phyloP scores from a whole-genome alignment of 768 basidiomycete genomes.

The Pleurotus giganteus region DNA sequence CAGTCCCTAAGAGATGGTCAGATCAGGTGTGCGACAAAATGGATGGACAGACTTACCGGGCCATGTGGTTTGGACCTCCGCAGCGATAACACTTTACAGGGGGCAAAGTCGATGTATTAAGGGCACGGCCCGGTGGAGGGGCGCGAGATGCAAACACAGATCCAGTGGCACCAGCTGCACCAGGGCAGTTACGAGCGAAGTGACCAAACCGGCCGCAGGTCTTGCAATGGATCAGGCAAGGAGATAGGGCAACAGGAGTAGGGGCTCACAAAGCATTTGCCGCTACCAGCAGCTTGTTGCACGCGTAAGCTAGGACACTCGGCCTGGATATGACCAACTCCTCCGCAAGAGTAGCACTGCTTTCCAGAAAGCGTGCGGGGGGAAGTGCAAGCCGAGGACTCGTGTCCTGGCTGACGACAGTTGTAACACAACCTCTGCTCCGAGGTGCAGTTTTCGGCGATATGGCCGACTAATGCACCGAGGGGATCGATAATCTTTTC shows the following conservation, averaged over 20 bases:
- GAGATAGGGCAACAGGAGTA: neutral
- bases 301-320: constrained; percentile 81
- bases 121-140: constrained; percentile 69
- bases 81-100: constrained; percentile 90
- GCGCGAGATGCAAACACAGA: constrained; percentile 61
- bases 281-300: constrained; percentile 57
- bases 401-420: constrained; percentile 92
- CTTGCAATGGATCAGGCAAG: constrained; percentile 31
- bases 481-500: constrained; percentile 12
- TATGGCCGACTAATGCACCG: constrained; percentile 71
- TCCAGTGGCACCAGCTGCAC: constrained; percentile 31
- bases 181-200: constrained; percentile 74
- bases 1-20: constrained; percentile 57
- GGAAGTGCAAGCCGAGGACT: constrained; percentile 83
- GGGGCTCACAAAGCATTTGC: constrained; percentile 79
- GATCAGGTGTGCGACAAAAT: constrained; percentile 4
- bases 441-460: constrained; percentile 89
- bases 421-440: constrained; percentile 92
- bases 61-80: constrained; percentile 86
- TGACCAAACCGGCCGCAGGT: constrained; percentile 84
- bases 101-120: constrained; percentile 75
- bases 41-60: constrained; percentile 45
- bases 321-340: constrained; percentile 87
- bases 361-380: constrained; percentile 81
- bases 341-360: constrained; percentile 93